A percentile compares a stretch with the other conserved stretches of the same genome.
These are phyloP conservation scores for Metschnikowia shivogae DNA, from an alignment of 805 yeast species.

Conservation along the genomic window DNA sequence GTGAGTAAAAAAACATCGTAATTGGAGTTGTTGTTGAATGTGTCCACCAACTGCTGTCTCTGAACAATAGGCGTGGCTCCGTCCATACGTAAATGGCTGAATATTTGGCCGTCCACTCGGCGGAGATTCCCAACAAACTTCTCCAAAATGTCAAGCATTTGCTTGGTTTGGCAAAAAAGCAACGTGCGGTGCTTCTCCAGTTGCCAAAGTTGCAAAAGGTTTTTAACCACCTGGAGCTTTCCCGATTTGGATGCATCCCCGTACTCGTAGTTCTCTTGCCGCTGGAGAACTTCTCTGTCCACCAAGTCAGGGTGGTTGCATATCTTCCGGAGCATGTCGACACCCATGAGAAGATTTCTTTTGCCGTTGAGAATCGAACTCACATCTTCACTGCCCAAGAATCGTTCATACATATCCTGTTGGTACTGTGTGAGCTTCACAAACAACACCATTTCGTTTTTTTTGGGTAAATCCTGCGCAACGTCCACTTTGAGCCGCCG, in stretches of 20 bases:
- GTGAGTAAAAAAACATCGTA: slow-evolving; percentile 74
- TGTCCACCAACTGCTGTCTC: slow-evolving; percentile 77
- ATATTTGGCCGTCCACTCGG: slow-evolving; percentile 8
- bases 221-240: slow-evolving; percentile 82
- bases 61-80: slow-evolving; percentile 80
- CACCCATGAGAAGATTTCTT: slow-evolving; percentile 81
- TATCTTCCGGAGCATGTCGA: slow-evolving; percentile 83
- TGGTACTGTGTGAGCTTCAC: slow-evolving; percentile 80
- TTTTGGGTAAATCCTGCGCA: slow-evolving; percentile 89
- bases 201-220: slow-evolving; percentile 72
- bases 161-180: slow-evolving; percentile 88
- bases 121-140: slow-evolving; percentile 46
- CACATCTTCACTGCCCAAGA: slow-evolving; percentile 73
- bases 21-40: slow-evolving; percentile 59
- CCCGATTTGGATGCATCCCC: slow-evolving; percentile 71
- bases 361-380: slow-evolving; percentile 67
- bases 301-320: slow-evolving; percentile 95
- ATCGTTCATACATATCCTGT: slow-evolving; percentile 66
- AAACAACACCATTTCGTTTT: slow-evolving; percentile 89
- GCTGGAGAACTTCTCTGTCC: slow-evolving; percentile 35
- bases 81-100: slow-evolving; percentile 80
- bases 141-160: slow-evolving; percentile 88
- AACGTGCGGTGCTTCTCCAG: slow-evolving; percentile 72
- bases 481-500: slow-evolving; percentile 90
- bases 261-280: slow-evolving; percentile 36